Evolutionary conservation across 305 asterid species (phyloP).

Genomic region (Rubia balearica): DNA sequence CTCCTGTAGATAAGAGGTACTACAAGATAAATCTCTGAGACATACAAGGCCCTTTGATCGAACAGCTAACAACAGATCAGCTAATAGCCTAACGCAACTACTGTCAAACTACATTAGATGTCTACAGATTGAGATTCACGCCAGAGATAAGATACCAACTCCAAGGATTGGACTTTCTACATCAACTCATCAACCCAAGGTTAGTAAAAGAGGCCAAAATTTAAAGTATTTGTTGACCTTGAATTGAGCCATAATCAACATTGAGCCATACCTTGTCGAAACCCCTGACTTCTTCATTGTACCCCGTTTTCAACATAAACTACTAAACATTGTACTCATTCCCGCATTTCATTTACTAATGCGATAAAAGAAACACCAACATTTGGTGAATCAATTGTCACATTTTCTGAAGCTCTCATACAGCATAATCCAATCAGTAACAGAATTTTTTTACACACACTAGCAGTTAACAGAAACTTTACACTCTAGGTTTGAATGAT

Average conservation of each 20-base stretch:
- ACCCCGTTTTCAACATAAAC: not conserved
- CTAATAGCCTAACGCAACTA: not conserved
- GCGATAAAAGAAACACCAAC: not conserved
- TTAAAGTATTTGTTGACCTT: not conserved
- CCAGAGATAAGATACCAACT: not conserved
- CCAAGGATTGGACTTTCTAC: not conserved
- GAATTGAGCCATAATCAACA: not conserved
- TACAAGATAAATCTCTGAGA: not conserved
- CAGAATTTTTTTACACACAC: not conserved
- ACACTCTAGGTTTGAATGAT: not conserved
- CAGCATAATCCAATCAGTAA: not conserved
- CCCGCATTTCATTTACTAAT: not conserved
- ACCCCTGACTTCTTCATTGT: not conserved
- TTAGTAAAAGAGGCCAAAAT: not conserved
- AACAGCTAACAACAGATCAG: not conserved
- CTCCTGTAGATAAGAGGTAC: not conserved
- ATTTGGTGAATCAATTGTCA: conserved; percentile 1
- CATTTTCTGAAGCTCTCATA: not conserved
- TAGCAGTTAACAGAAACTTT: not conserved
- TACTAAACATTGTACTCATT: not conserved
- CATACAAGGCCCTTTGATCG: not conserved
- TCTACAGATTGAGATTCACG: not conserved
- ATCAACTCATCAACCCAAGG: not conserved
- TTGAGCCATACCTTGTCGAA: no score
- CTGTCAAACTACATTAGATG: not conserved